These are phyloP conservation scores for Wilhelminamyces savonicus DNA, from an alignment of 805 yeast genomes.

Conservation along the genomic window DNA sequence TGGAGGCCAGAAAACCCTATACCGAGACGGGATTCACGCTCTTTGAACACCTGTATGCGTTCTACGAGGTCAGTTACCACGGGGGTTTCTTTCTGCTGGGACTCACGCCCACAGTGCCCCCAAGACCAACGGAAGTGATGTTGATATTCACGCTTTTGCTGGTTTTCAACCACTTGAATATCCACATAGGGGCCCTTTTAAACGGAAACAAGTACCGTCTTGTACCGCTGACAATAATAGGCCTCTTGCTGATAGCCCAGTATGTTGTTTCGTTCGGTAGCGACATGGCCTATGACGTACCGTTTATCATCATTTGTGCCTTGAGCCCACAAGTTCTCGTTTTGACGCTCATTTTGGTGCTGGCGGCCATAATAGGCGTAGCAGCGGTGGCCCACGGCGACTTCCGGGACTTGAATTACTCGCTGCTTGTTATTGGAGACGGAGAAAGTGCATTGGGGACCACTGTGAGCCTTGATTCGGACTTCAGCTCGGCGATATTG, in stretches of 20 bases:
- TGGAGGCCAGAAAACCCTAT: conserved; percentile 48
- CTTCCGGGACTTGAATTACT: conserved; percentile 31
- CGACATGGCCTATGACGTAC: conserved; percentile 44
- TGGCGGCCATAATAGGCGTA: conserved; percentile 47
- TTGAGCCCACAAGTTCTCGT: conserved; percentile 63
- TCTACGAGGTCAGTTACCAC: conserved; percentile 59
- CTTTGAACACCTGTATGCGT: conserved; percentile 70
- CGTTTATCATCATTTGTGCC: conserved; percentile 50
- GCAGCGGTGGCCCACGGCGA: conserved; percentile 57
- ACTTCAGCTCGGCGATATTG: conserved; percentile 57
- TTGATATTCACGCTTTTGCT: conserved; percentile 50
- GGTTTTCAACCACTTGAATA: conserved; percentile 49
- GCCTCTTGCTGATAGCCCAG: conserved; percentile 38
- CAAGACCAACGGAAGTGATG: conserved; percentile 47
- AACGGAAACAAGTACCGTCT: conserved; percentile 50
- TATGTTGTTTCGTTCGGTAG: conserved; percentile 28
- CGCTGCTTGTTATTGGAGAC: conserved; percentile 22
- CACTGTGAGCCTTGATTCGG: conserved; percentile 48
- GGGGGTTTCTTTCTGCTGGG: conserved; percentile 15
- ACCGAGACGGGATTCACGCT: conserved; percentile 65
- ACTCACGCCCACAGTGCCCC: conserved; percentile 6
- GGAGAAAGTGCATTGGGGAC: conserved; percentile 28
- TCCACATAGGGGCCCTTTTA: conserved; percentile 58
- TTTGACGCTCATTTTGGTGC: conserved; percentile 41
- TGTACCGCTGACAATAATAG: conserved; percentile 50